Percentiles rank a stretch among this genome's conserved stretches.
Conservation (phyloP, 129 eudicot genomes). For the sunflower (Helianthus annuus) region DNA sequence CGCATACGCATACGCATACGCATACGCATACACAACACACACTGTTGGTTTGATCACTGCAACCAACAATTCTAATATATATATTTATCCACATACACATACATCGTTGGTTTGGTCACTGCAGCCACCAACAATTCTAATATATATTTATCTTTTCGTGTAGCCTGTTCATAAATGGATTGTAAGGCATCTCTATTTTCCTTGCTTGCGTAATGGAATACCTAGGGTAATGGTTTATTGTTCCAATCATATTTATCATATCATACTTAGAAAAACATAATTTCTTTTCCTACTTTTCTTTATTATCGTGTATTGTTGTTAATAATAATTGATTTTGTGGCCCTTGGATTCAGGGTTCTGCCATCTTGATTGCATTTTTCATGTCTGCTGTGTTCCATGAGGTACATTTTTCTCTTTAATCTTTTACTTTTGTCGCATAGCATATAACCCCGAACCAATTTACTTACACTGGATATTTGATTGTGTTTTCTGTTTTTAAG, state of each 20-base stretch:
- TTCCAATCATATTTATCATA: not conserved
- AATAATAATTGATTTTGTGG: not conserved
- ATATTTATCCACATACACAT: not conserved
- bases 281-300: not conserved
- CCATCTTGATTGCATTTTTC: constrained; percentile 78
- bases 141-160: constrained; percentile 20
- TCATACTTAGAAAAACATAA: not conserved
- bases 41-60: not conserved
- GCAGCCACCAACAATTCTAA: constrained; percentile 15
- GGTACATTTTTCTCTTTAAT: constrained; percentile 42
- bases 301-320: not conserved
- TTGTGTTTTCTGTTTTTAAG: constrained; percentile 38
- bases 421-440: not conserved
- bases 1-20: too few relatives aligned
- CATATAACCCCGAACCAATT: not conserved
- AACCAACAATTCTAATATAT: constrained; percentile 18
- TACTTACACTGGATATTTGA: constrained; percentile 5
- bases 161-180: constrained; percentile 99
- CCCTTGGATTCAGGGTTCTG: constrained; percentile 57
- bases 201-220: constrained; percentile 87
- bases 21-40: too few relatives aligned
- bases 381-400: constrained; percentile 93
- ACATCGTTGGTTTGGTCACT: not conserved
- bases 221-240: constrained; percentile 65
- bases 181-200: constrained; percentile 87